A percentile compares a stretch with the other conserved stretches of the same genome.
Evolutionary conservation across 176 grass and related monocot species (phyloP).

Genomic region (Calamus simplicifolius): DNA sequence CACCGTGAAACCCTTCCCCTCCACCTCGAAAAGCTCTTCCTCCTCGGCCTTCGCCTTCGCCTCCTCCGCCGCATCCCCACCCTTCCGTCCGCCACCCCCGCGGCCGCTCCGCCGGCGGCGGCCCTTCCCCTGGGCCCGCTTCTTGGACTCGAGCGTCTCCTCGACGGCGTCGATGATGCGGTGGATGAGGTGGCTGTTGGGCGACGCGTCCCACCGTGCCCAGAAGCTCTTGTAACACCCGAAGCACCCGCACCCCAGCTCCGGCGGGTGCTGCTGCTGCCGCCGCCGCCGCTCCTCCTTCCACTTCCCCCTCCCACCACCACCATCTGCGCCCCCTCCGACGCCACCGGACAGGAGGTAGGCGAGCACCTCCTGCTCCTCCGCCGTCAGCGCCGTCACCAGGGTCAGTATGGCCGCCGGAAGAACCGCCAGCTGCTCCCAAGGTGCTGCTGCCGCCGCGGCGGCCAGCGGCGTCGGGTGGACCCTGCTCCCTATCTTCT

Average conservation of each 20-base stretch:
- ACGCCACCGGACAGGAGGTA: conserved; percentile 58
- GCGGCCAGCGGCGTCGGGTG: conserved; percentile 37
- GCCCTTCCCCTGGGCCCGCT: neutral
- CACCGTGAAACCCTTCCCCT: neutral
- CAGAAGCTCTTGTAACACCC: conserved; percentile 98
- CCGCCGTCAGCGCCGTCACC: conserved; percentile 35
- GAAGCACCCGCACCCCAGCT: conserved; percentile 92
- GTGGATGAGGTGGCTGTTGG: conserved; percentile 87
- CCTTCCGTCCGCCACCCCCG: neutral
- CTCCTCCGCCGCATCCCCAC: conserved; percentile 17
- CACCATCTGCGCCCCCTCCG: neutral
- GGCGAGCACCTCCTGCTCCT: conserved; percentile 75
- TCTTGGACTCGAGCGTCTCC: conserved; percentile 17
- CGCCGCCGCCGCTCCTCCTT: conserved; percentile 3
- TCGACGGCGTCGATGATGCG: conserved; percentile 90
- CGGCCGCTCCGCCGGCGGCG: conserved; percentile 8
- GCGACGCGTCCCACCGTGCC: conserved; percentile 88
- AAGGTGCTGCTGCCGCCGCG: neutral
- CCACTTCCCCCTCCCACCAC: too few relatives aligned
- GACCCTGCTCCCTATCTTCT: conserved; percentile 63
- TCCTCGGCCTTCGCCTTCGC: conserved; percentile 8
- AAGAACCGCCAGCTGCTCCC: conserved; percentile 16
- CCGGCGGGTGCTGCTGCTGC: conserved; percentile 39
- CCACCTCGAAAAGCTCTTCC: neutral
- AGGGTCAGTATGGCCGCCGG: conserved; percentile 48